These are phyloP conservation scores for Mycosphaerella arachidis DNA, from an alignment of 2,329 filamentous ascomycete genomes.

Conservation along the genomic window DNA sequence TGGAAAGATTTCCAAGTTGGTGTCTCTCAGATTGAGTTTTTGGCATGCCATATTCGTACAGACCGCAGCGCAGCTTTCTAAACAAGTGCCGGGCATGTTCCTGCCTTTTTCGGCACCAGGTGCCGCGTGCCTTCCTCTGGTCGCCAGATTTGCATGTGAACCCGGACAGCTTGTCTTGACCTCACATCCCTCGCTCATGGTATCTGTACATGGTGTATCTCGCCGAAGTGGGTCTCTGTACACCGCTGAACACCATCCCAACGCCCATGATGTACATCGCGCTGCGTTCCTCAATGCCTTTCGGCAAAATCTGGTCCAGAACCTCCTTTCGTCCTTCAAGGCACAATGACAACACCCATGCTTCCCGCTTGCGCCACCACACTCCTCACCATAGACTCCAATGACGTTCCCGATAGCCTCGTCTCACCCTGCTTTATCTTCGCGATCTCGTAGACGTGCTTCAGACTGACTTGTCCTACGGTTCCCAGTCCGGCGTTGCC, in stretches of 20 bases:
- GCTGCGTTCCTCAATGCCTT: background rate
- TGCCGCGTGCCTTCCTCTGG: background rate
- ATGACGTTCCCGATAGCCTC: conserved; percentile 61
- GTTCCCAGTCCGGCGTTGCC: conserved; percentile 66
- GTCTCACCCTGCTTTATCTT: conserved; percentile 72
- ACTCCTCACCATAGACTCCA: conserved; percentile 76
- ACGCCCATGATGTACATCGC: background rate
- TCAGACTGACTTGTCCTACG: conserved; percentile 82
- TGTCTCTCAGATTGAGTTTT: too few relatives aligned
- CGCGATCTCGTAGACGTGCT: conserved; percentile 96
- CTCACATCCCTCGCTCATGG: background rate
- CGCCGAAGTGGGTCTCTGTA: background rate
- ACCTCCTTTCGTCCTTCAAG: conserved; percentile 28
- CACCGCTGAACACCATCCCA: background rate
- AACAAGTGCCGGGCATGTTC: background rate
- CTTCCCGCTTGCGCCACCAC: conserved; percentile 55
- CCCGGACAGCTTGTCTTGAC: background rate
- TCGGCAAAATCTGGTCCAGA: background rate
- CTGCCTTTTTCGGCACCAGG: background rate
- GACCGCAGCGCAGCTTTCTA: background rate
- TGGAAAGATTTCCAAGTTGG: background rate
- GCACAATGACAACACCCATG: conserved; percentile 48
- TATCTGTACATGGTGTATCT: background rate
- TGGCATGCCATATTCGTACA: too few relatives aligned
- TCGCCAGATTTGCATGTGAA: background rate